Evolutionary conservation across 176 grass and related monocot genomes (phyloP).

Genomic region (Phragmites australis): DNA sequence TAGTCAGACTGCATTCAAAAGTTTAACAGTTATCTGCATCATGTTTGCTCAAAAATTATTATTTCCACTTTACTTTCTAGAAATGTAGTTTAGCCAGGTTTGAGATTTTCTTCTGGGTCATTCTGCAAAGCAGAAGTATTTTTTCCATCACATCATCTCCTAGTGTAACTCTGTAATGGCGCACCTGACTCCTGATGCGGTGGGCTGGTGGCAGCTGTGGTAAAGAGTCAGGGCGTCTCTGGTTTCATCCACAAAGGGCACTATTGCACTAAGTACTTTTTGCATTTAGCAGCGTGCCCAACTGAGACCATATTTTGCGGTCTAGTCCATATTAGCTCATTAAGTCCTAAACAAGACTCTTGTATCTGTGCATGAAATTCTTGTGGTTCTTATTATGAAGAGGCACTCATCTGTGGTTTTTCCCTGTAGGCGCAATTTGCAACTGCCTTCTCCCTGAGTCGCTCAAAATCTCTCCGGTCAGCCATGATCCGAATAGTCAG

Average conservation of each 20-base stretch:
- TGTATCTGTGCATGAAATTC: background rate
- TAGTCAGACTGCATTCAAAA: slow-evolving; percentile 32
- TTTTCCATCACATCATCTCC: slow-evolving; percentile 23
- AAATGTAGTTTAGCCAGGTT: slow-evolving; percentile 31
- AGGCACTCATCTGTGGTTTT: background rate
- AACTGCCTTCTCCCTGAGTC: slow-evolving; percentile 83
- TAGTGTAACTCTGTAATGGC: slow-evolving; percentile 6
- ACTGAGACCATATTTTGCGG: background rate
- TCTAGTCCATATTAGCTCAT: background rate
- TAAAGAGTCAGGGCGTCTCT: background rate
- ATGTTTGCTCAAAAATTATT: slow-evolving; percentile 18
- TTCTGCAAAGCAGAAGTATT: slow-evolving; percentile 7
- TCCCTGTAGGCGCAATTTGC: slow-evolving; percentile 73
- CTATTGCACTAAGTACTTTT: background rate
- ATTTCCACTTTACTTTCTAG: slow-evolving; percentile 34
- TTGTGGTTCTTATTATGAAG: background rate
- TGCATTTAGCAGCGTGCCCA: slow-evolving; percentile 2
- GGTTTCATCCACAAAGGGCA: background rate
- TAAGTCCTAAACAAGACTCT: background rate
- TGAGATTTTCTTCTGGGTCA: background rate
- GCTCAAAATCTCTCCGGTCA: slow-evolving; percentile 78
- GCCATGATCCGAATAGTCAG: slow-evolving; percentile 67
- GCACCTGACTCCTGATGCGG: background rate
- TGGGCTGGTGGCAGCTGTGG: background rate
- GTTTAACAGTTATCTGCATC: background rate